Percentiles rank a stretch among this genome's conserved stretches.
Evolutionary conservation across 768 basidiomycete species (phyloP).

Genomic region (Sutorius australiensis): DNA sequence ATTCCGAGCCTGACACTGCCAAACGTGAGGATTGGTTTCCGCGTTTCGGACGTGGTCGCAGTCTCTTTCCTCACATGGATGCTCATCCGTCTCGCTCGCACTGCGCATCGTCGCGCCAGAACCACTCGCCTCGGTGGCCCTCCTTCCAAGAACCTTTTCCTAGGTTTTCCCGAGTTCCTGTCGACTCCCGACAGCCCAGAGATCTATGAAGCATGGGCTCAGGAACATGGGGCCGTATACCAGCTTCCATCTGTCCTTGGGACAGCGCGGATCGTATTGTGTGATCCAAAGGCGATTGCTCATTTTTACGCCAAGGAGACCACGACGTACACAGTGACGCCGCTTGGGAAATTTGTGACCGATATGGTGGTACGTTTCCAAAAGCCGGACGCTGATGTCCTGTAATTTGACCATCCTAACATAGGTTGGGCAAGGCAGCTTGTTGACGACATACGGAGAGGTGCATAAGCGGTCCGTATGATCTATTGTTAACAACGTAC

Average conservation of each 20-base stretch:
- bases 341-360: slow-evolving; percentile 24
- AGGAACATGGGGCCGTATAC: slow-evolving; percentile 45
- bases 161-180: slow-evolving; percentile 36
- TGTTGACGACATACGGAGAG: slow-evolving; percentile 19
- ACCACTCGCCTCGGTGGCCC: slow-evolving; percentile 44
- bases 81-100: slow-evolving; percentile 10
- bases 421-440: slow-evolving; percentile 10
- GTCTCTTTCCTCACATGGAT: slow-evolving; percentile 16
- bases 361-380: slow-evolving; percentile 26
- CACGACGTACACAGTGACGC: slow-evolving; percentile 30
- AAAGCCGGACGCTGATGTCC: too few relatives aligned
- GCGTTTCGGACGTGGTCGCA: slow-evolving; percentile 8
- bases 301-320: slow-evolving; percentile 55
- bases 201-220: slow-evolving; percentile 46
- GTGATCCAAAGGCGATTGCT: slow-evolving; percentile 47
- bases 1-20: neutral
- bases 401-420: neutral
- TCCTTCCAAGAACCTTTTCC: slow-evolving; percentile 37
- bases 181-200: slow-evolving; percentile 29
- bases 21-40: neutral
- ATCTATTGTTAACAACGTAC: neutral
- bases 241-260: slow-evolving; percentile 40
- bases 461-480: slow-evolving; percentile 13
- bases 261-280: slow-evolving; percentile 34
- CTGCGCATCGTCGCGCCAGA: slow-evolving; percentile 6